Evolutionary conservation across 768 basidiomycete genomes (phyloP).

Genomic region (Tricholoma sp.): DNA sequence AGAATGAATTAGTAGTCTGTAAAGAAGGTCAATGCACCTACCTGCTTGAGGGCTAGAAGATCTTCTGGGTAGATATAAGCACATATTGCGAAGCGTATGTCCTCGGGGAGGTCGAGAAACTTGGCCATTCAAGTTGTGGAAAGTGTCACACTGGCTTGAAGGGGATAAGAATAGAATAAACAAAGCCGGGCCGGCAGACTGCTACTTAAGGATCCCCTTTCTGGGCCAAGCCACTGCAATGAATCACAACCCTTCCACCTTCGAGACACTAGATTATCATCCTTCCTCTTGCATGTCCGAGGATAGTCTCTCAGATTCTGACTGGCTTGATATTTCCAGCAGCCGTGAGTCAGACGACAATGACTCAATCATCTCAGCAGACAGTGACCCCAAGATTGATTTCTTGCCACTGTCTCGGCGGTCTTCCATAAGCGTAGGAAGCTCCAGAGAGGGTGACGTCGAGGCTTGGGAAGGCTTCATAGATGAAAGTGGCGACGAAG

Average conservation of each 20-base stretch:
- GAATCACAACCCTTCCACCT: slow-evolving; percentile 24
- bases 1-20: not conserved
- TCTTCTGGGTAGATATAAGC: slow-evolving; percentile 31
- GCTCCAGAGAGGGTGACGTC: slow-evolving; percentile 63
- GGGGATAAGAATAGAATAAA: not conserved
- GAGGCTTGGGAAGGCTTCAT: slow-evolving; percentile 78
- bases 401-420: slow-evolving; percentile 57
- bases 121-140: slow-evolving; percentile 5
- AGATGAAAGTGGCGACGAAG: slow-evolving; percentile 56
- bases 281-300: slow-evolving; percentile 50
- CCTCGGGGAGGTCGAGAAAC: slow-evolving; percentile 35
- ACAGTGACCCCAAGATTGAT: slow-evolving; percentile 53
- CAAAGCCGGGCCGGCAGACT: slow-evolving; percentile 16
- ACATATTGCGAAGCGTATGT: slow-evolving; percentile 38
- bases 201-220: slow-evolving; percentile 21
- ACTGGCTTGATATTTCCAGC: slow-evolving; percentile 78
- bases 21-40: slow-evolving; percentile 14
- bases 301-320: slow-evolving; percentile 71
- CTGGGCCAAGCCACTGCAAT: slow-evolving; percentile 22
- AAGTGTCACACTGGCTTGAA: not conserved
- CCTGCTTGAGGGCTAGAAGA: slow-evolving; percentile 46
- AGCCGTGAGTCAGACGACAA: slow-evolving; percentile 67
- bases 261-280: slow-evolving; percentile 28
- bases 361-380: slow-evolving; percentile 59
- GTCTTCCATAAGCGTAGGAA: slow-evolving; percentile 65